phyloP scores from a whole-genome alignment of 352 stramenopile species.

The Pythium biforme region DNA sequence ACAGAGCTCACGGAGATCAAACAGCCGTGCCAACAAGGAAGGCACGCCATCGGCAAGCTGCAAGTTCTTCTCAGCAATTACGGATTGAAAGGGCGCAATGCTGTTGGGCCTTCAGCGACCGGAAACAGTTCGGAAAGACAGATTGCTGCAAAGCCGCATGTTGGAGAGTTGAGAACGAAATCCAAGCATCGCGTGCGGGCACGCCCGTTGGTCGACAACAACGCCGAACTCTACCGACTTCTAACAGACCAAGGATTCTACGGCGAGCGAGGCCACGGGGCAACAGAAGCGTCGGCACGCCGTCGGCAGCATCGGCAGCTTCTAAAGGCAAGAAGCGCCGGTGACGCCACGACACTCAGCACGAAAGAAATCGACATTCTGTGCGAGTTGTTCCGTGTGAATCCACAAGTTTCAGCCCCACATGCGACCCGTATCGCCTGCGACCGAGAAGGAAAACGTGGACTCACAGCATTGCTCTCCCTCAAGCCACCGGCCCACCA shows the following conservation, averaged over 20 bases:
- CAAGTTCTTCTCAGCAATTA: conserved; percentile 91
- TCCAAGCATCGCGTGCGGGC: conserved; percentile 73
- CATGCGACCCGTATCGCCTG: conserved; percentile 51
- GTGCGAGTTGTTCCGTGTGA: conserved; percentile 51
- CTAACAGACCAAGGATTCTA: conserved; percentile 71
- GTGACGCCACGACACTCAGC: conserved; percentile 52
- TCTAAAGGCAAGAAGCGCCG: conserved; percentile 23
- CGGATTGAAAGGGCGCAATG: conserved; percentile 47
- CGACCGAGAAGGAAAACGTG: conserved; percentile 42
- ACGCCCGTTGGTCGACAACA: conserved; percentile 65
- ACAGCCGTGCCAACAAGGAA: neutral
- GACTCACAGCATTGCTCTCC: conserved; percentile 54
- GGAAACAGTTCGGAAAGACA: neutral
- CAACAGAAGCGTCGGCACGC: neutral
- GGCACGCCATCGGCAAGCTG: conserved; percentile 49
- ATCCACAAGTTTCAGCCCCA: conserved; percentile 17
- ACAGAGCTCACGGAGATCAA: conserved; percentile 13
- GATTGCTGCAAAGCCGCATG: neutral
- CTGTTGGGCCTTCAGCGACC: conserved; percentile 3
- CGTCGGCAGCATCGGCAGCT: conserved; percentile 15
- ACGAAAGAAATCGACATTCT: conserved; percentile 57
- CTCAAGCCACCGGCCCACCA: conserved; percentile 27
- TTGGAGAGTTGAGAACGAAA: neutral
- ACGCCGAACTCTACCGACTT: conserved; percentile 64
- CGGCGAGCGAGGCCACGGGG: conserved; percentile 10